These are phyloP conservation scores for Galerina sulciceps DNA, from an alignment of 768 basidiomycete species.

Conservation along the genomic window DNA sequence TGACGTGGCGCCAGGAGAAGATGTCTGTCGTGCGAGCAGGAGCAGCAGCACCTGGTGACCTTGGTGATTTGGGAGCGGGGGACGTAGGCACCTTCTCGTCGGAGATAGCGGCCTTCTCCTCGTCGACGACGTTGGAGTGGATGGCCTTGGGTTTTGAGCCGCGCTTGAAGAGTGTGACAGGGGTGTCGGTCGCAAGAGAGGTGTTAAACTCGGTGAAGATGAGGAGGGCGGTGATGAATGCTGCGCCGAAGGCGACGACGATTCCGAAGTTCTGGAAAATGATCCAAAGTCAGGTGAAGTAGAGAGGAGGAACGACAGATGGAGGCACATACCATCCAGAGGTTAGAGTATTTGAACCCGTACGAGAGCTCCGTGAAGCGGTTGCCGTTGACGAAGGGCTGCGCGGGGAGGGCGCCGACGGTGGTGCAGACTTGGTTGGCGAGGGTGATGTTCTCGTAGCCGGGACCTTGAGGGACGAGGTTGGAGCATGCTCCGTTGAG, in stretches of 20 bases:
- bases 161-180: slow-evolving; percentile 69
- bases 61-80: slow-evolving; percentile 18
- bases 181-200: slow-evolving; percentile 36
- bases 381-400: slow-evolving; percentile 62
- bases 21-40: slow-evolving; percentile 48
- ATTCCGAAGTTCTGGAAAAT: slow-evolving; percentile 68
- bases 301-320: slow-evolving; percentile 12
- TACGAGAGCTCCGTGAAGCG: slow-evolving; percentile 50
- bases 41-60: neutral
- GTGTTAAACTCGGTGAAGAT: slow-evolving; percentile 61
- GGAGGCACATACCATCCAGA: slow-evolving; percentile 41
- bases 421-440: slow-evolving; percentile 77
- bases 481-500: slow-evolving; percentile 62
- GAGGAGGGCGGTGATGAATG: slow-evolving; percentile 51
- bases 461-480: slow-evolving; percentile 64
- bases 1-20: slow-evolving; percentile 82
- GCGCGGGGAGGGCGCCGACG: slow-evolving; percentile 63
- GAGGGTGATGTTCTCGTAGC: slow-evolving; percentile 59
- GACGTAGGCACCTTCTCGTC: slow-evolving; percentile 19
- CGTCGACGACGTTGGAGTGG: slow-evolving; percentile 23
- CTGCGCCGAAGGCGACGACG: slow-evolving; percentile 62
- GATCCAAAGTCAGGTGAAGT: slow-evolving; percentile 2
- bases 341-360: slow-evolving; percentile 42
- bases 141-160: slow-evolving; percentile 35
- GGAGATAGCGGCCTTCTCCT: slow-evolving; percentile 16